Conservation (phyloP, 352 stramenopile genomes). For the Globisporangium viniferum region DNA sequence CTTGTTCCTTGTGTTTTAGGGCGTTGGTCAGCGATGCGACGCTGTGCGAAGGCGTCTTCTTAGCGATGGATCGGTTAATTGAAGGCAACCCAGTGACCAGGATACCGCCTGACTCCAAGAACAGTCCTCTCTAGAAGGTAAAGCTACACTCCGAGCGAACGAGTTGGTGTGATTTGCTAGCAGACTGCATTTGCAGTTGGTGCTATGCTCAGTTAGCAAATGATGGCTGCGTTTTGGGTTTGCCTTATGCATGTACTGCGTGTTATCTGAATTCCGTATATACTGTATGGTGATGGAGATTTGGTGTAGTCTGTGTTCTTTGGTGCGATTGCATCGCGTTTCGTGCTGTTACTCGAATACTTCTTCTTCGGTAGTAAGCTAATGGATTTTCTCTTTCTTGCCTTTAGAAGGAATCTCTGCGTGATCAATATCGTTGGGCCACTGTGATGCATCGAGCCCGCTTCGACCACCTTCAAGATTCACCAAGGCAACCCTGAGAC, state of each 20-base stretch:
- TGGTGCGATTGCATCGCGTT: background rate
- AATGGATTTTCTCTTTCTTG: constrained; percentile 4
- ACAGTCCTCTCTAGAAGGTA: constrained; percentile 9
- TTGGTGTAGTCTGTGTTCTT: background rate
- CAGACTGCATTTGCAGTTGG: background rate
- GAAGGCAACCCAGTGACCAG: background rate
- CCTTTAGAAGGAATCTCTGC: background rate
- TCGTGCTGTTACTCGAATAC: background rate
- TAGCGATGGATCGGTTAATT: background rate
- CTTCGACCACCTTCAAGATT: background rate
- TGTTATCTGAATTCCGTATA: constrained; percentile 7
- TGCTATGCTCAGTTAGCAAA: background rate
- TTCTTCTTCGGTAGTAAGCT: background rate
- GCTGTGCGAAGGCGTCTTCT: background rate
- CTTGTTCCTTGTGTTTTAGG: background rate
- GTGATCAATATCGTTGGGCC: background rate
- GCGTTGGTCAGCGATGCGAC: background rate
- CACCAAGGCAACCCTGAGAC: background rate
- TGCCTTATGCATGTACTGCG: constrained; percentile 8
- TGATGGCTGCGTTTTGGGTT: background rate
- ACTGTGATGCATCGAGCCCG: background rate
- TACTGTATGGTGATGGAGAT: constrained; percentile 2
- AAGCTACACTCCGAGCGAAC: background rate
- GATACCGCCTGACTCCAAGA: background rate
- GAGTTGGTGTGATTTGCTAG: background rate